Evolutionary conservation across 345 rosid genomes (phyloP).

Genomic region (Hevea brasiliensis): DNA sequence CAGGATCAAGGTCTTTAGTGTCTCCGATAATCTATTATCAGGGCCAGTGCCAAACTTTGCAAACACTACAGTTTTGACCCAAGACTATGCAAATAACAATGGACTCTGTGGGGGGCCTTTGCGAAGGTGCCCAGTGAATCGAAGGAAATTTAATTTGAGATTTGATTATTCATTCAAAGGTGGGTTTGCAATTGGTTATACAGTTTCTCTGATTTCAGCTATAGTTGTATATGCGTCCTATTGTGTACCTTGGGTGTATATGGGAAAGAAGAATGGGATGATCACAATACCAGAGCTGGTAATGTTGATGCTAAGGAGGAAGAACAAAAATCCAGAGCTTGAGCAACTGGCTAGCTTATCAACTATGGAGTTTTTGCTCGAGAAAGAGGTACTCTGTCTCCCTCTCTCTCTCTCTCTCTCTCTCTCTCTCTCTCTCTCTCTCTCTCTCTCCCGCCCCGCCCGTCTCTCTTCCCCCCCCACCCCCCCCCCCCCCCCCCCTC

Average conservation of each 20-base stretch:
- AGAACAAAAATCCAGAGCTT: not conserved
- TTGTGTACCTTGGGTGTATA: not conserved
- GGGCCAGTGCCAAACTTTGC: slow-evolving; percentile 24
- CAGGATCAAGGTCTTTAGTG: slow-evolving; percentile 27
- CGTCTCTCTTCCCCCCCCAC: too few species aligned
- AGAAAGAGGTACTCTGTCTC: not conserved
- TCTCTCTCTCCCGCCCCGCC: not conserved
- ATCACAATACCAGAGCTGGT: not conserved
- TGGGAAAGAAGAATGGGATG: not conserved
- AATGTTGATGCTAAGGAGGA: not conserved
- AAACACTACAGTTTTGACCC: not conserved
- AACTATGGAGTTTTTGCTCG: not conserved
- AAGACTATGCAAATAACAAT: slow-evolving; percentile 17
- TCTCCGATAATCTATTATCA: slow-evolving; percentile 24
- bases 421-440: too few species aligned
- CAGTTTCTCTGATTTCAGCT: not conserved
- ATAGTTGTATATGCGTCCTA: not conserved
- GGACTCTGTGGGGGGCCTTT: slow-evolving; percentile 29
- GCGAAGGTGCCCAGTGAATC: not conserved
- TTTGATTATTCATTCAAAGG: not conserved
- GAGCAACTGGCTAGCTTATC: not conserved
- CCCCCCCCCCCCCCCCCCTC: too few species aligned
- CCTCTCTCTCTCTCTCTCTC: too few species aligned
- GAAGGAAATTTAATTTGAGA: not conserved
- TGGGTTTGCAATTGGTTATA: slow-evolving; percentile 5